Base-by-base conservation (phyloP, 495 filamentous ascomycete genomes). In the Aspergillus leporis region DNA sequence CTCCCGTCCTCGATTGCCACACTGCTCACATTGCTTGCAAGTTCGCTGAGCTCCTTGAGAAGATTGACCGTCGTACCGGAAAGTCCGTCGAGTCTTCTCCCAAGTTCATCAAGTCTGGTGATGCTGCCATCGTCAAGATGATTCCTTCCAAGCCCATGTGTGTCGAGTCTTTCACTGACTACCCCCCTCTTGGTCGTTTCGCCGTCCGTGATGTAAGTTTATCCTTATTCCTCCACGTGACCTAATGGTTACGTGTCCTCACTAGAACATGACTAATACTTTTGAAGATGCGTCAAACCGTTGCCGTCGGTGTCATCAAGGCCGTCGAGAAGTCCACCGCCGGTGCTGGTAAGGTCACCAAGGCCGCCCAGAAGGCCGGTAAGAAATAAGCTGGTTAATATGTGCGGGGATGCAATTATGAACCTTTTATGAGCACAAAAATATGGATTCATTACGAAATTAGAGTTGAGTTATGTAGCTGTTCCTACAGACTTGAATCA, bases 11-110 rank as follows among this genome's bases (percentile, higher is more conserved):
- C 51, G 94, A 98, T 75, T 98, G 94, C 89, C 94, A 98, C 87
- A 98, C 94, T 67, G 94, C 94, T 75, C 94, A 98, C 87, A 98
- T 98, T 83, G 94, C 94, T 74, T 98, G 94, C 94, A 98, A 98
- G 89, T 98, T 98, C 86, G 76, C 90, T 66, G 93, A 98, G 88
- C 86, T 98, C 69, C 83, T 92, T 51, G 90, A 98, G 90, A 98
- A 98, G 93, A 98, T 98, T 74, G 94, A 98, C 78, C 94, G 94
- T 82, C 94, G 94, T 91, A 98, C 95, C 73, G 94, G 94, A 77
- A 98, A 98, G 87, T 90, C 92, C 60, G 87, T 94, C 73, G 94
- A 98, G 79, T 72, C 83, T 74, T 69, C 62, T 61, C 94, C 94
- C 76, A 98, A 98, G 88, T 97, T 97, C 86, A 90, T 98, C 91